phyloP scores from a whole-genome alignment of 1,139 yeast species.

The Magnusiomyces suaveolens region DNA sequence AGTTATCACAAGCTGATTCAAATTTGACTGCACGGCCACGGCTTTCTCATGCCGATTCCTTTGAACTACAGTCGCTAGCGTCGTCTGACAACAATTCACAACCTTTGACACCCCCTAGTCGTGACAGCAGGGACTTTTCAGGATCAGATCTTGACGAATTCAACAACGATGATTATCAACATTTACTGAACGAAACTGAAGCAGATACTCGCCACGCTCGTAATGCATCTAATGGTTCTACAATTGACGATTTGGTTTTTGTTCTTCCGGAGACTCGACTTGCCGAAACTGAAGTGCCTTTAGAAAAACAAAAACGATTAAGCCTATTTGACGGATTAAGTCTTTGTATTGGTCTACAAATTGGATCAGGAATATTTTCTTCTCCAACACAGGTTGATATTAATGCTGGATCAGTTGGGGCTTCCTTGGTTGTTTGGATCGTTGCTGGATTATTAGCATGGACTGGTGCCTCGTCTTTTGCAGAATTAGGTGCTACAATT shows the following conservation, averaged over 20 bases:
- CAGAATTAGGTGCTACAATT: conserved; percentile 36
- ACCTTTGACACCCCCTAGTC: conserved; percentile 19
- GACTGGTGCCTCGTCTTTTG: conserved; percentile 39
- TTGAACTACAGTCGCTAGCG: conserved; percentile 32
- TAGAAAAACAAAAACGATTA: conserved; percentile 31
- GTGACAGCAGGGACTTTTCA: conserved; percentile 12
- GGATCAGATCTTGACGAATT: conserved; percentile 12
- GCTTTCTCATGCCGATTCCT: conserved; percentile 21
- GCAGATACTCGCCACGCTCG: not conserved
- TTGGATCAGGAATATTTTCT: conserved; percentile 39
- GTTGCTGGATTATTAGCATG: conserved; percentile 36
- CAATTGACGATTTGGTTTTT: conserved; percentile 27
- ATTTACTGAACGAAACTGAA: not conserved
- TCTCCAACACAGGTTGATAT: conserved; percentile 35
- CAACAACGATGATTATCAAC: conserved; percentile 11
- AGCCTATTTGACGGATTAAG: conserved; percentile 34
- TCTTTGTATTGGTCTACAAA: conserved; percentile 36
- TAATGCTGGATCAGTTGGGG: conserved; percentile 35
- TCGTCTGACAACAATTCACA: conserved; percentile 24
- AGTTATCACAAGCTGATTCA: not conserved
- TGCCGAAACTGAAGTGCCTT: conserved; percentile 21
- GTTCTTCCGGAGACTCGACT: conserved; percentile 25
- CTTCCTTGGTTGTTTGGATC: conserved; percentile 34
- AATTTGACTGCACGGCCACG: not conserved
- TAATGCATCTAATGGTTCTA: conserved; percentile 23